These are phyloP conservation scores for Oryza nivara DNA, from an alignment of 176 grass and related monocot genomes.

Conservation along the genomic window DNA sequence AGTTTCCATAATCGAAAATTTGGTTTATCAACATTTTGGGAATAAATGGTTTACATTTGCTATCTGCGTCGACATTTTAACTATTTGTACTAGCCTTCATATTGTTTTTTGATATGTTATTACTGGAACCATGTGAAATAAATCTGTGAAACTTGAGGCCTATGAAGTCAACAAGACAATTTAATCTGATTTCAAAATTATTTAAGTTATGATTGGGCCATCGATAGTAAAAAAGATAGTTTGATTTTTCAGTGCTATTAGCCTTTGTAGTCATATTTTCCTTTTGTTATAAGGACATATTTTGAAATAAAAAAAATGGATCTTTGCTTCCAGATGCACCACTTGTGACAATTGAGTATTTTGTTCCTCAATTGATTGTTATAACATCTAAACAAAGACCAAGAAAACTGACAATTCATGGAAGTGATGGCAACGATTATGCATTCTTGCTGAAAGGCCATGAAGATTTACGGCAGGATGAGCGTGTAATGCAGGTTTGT, in stretches of 20 bases:
- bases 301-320: conserved; percentile 31
- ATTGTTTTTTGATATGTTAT: conserved; percentile 4
- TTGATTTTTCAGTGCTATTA: neutral
- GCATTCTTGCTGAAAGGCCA: conserved; percentile 97
- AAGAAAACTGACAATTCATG: conserved; percentile 90
- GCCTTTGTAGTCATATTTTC: neutral
- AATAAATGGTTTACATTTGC: conserved; percentile 7
- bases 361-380: conserved; percentile 87
- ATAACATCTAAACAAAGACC: conserved; percentile 98
- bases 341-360: conserved; percentile 80
- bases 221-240: neutral
- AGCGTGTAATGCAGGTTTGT: conserved; percentile 98
- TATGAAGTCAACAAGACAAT: conserved; percentile 1
- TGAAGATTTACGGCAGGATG: conserved; percentile 98
- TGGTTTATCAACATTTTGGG: neutral
- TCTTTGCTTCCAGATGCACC: conserved; percentile 69
- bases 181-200: conserved; percentile 5
- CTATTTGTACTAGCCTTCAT: neutral
- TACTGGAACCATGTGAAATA: conserved; percentile 23
- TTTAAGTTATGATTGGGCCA: neutral
- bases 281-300: conserved; percentile 10
- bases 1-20: neutral
- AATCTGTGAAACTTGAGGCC: neutral
- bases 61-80: conserved; percentile 5
- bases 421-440: conserved; percentile 95